Percentiles rank a stretch among this genome's conserved stretches.
Evolutionary conservation across 2,329 filamentous ascomycete genomes (phyloP).

Genomic region (Fusarium xylarioides): DNA sequence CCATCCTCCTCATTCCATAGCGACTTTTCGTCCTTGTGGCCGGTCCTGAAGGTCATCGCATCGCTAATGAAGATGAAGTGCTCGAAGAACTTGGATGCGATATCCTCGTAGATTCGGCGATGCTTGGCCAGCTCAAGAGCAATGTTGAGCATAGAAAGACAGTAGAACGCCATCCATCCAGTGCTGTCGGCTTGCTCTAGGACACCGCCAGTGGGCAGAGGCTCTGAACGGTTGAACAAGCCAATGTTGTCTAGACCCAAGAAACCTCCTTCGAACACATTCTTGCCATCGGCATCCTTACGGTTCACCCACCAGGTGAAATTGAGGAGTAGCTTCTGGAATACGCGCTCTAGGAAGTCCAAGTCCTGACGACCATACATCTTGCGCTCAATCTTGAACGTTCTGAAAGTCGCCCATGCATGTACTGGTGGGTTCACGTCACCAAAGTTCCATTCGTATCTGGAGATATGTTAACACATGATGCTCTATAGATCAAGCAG

Average conservation of each 20-base stretch:
- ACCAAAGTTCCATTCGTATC: constrained; percentile 94
- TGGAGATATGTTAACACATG: constrained; percentile 40
- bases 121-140: constrained; percentile 94
- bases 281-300: constrained; percentile 93
- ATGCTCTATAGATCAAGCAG: background rate
- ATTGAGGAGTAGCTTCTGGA: constrained; percentile 94
- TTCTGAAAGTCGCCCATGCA: constrained; percentile 93
- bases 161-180: constrained; percentile 99
- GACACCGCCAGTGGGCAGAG: constrained; percentile 89
- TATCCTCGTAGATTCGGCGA: constrained; percentile 92
- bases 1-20: constrained; percentile 97
- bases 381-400: constrained; percentile 98
- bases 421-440: constrained; percentile 97
- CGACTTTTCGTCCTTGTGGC: constrained; percentile 76
- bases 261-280: constrained; percentile 97
- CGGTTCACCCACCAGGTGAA: constrained; percentile 99
- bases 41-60: constrained; percentile 88
- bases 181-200: constrained; percentile 97
- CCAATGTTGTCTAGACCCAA: constrained; percentile 97
- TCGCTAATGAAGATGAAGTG: constrained; percentile 98
- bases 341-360: constrained; percentile 94
- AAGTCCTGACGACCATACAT: constrained; percentile 94
- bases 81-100: constrained; percentile 98
- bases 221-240: constrained; percentile 95
- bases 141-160: constrained; percentile 95